phyloP scores from a whole-genome alignment of 495 filamentous ascomycete genomes.

The Podospora pseudoanserina region DNA sequence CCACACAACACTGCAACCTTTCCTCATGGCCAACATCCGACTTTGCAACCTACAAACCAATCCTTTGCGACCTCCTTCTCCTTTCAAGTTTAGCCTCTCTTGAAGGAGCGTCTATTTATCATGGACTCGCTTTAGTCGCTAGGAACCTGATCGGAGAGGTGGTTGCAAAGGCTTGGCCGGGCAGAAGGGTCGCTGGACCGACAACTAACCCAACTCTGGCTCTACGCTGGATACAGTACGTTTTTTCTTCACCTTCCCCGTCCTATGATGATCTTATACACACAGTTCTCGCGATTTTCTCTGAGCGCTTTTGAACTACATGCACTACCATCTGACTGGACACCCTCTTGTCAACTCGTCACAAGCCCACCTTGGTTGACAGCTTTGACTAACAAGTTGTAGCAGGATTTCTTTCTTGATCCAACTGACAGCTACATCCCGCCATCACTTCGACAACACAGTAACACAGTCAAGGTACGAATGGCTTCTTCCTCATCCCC shows the following conservation, averaged over 20 bases:
- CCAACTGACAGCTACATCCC: neutral
- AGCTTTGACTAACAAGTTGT: conserved; percentile 12
- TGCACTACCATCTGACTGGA: conserved; percentile 98
- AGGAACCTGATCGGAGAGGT: neutral
- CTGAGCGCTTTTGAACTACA: conserved; percentile 87
- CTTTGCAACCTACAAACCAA: neutral
- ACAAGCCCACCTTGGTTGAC: conserved; percentile 22
- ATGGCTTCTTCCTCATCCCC: neutral
- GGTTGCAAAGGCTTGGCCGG: neutral
- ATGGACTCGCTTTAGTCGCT: neutral
- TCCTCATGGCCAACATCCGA: neutral
- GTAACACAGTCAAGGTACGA: too few relatives aligned
- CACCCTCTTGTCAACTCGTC: conserved; percentile 18
- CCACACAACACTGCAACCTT: conserved; percentile 3
- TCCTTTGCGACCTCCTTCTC: neutral
- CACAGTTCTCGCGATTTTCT: conserved; percentile 67
- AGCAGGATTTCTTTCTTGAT: neutral
- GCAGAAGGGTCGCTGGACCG: neutral
- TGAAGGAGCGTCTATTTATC: neutral
- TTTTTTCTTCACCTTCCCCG: conserved; percentile 2
- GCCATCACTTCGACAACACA: neutral
- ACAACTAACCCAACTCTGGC: neutral
- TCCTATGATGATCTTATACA: conserved; percentile 53
- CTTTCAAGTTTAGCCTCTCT: neutral
- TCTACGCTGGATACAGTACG: conserved; percentile 15